Evolutionary conservation across 495 filamentous ascomycete species (phyloP), one percentile per base, ranked within the genome.

Genomic region (Aspergillus cristatus): DNA sequence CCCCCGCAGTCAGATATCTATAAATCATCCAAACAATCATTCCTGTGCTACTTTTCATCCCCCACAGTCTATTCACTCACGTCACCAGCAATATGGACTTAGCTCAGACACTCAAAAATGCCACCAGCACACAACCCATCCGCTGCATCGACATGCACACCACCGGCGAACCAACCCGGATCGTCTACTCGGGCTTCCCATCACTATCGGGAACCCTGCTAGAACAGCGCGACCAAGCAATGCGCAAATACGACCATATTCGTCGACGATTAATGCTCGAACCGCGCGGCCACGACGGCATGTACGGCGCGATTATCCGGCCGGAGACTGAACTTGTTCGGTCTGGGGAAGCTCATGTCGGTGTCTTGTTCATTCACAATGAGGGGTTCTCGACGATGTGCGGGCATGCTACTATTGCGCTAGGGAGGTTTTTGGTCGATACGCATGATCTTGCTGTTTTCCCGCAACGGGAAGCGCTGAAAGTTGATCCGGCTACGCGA

Each of bases 371-470:
- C 38, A 53, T 45, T 72, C 53, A 84, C 35, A 79, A 88, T 32
- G 82, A 82, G 31, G 89, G 86, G 14, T 94, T 86, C 51, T 74
- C 76, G 13, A 81, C 78, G 2, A 86, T 94, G 45, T 84, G 81
- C 42, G 79, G 81, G 42, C 60, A 64, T 48, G 60, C 58, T 8
- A 62, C 60, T 7, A 54, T 64, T 34, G 60, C 56, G 1, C 30
- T 62, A 18, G 60, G 60, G 0, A 46, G 60, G 2, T 60, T 64
- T 36, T 26, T 53, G 1, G 47, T 56, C 17, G 53, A 60, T 35
- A 53, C 45, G 8, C 42, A 47, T 32, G 54, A 57, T 26, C 12
- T 20, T 15, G 34, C 11, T 5, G 45, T 54, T 10, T 60, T 60
- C 20, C 56, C 53, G 3, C 22, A 29, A 3, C 38, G 54, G n/a